A percentile compares a stretch with the other conserved stretches of the same genome.
Evolutionary conservation across 2,329 filamentous ascomycete genomes (phyloP).

Genomic region (Sphaerulina vaccinii): DNA sequence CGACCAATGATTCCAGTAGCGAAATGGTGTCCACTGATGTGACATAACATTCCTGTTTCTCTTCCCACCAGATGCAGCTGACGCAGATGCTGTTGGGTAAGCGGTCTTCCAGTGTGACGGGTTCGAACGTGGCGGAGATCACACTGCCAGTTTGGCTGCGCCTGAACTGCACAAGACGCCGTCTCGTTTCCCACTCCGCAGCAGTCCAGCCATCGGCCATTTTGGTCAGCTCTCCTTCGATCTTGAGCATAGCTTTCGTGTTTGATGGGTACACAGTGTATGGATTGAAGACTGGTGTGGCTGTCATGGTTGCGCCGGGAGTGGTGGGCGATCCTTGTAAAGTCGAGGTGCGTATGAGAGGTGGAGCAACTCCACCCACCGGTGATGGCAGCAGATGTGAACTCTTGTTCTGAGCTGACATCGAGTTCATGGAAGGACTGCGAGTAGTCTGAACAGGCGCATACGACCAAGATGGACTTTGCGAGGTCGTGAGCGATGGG

Average conservation of each 20-base stretch:
- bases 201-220: slow-evolving; percentile 83
- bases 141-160: slow-evolving; percentile 79
- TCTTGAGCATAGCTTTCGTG: slow-evolving; percentile 76
- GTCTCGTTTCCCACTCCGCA: slow-evolving; percentile 75
- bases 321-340: slow-evolving; percentile 56
- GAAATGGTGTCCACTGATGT: slow-evolving; percentile 97
- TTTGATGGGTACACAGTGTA: slow-evolving; percentile 73
- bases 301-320: slow-evolving; percentile 34
- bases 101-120: slow-evolving; percentile 75
- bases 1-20: slow-evolving; percentile 87
- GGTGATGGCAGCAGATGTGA: slow-evolving; percentile 47
- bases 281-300: slow-evolving; percentile 62
- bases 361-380: slow-evolving; percentile 51
- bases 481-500: slow-evolving; percentile 35
- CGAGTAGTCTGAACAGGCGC: slow-evolving; percentile 27
- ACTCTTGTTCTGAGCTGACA: slow-evolving; percentile 28
- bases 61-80: slow-evolving; percentile 96
- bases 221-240: slow-evolving; percentile 76
- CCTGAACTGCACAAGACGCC: slow-evolving; percentile 85
- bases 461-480: slow-evolving; percentile 38
- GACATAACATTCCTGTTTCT: slow-evolving; percentile 86
- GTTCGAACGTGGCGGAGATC: slow-evolving; percentile 75
- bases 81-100: slow-evolving; percentile 85
- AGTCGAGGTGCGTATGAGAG: slow-evolving; percentile 66
- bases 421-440: slow-evolving; percentile 31